Evolutionary conservation across 306 rosid species (phyloP).

Genomic region (Vigna unguiculata): DNA sequence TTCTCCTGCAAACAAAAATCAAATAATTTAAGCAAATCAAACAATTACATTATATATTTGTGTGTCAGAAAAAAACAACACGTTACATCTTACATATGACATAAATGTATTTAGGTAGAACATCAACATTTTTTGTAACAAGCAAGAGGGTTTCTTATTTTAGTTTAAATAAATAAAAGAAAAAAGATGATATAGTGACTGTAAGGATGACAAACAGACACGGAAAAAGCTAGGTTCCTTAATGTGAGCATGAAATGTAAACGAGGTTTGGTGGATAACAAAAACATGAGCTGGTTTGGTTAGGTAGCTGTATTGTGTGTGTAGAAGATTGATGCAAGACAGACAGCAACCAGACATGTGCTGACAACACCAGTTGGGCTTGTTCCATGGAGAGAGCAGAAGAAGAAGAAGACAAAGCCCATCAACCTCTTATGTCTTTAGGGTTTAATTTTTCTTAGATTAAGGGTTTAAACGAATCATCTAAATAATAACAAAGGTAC

Average conservation of each 20-base stretch:
- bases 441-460: background rate
- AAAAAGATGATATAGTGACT: background rate
- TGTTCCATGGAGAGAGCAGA: background rate
- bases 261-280: constrained; percentile 40
- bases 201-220: background rate
- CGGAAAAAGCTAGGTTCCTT: background rate
- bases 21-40: too few relatives aligned
- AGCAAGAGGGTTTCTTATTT: background rate
- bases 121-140: background rate
- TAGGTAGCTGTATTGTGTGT: constrained; percentile 18
- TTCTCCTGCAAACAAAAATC: too few relatives aligned
- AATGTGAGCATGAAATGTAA: constrained; percentile 21
- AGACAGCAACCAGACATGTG: constrained; percentile 34
- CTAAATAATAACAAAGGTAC: too few relatives aligned
- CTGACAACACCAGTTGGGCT: constrained; percentile 48
- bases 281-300: constrained; percentile 38
- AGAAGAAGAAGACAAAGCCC: constrained; percentile 34
- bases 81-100: too few relatives aligned
- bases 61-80: too few relatives aligned
- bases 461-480: too few relatives aligned
- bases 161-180: background rate
- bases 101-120: background rate
- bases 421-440: background rate
- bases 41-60: too few relatives aligned
- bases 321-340: constrained; percentile 21